Evolutionary conservation across 768 basidiomycete species (phyloP).

Genomic region (Kwoniella botswanensis): DNA sequence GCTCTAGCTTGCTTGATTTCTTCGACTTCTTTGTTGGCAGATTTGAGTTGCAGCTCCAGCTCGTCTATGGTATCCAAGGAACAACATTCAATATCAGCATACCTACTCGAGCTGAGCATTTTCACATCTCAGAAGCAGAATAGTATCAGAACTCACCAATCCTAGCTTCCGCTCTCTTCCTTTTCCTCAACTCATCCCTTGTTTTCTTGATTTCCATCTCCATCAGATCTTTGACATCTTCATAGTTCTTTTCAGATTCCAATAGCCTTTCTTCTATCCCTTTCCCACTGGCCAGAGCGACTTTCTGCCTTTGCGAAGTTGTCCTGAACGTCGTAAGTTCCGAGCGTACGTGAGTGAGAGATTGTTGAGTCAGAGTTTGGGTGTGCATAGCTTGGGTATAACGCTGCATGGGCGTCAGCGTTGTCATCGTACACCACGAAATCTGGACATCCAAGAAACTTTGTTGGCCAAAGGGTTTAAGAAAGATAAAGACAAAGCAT

Average conservation of each 20-base stretch:
- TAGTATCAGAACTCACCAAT: slow-evolving; percentile 51
- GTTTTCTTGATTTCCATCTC: slow-evolving; percentile 40
- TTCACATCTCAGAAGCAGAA: no score
- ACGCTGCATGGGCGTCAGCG: slow-evolving; percentile 33
- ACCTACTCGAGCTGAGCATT: no score
- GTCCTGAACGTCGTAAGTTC: slow-evolving; percentile 49
- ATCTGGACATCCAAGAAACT: no score
- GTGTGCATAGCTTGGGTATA: slow-evolving; percentile 55
- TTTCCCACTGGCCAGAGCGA: slow-evolving; percentile 41
- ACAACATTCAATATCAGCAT: no score
- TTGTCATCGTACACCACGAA: neutral
- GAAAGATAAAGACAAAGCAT: neutral
- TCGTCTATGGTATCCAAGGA: slow-evolving; percentile 26
- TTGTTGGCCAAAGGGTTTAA: neutral
- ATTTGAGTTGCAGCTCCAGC: slow-evolving; percentile 45
- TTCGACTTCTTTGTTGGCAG: slow-evolving; percentile 42
- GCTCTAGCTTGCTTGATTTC: slow-evolving; percentile 47
- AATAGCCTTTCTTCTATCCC: slow-evolving; percentile 46
- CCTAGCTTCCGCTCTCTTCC: slow-evolving; percentile 46
- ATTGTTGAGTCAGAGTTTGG: slow-evolving; percentile 55
- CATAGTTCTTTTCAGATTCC: slow-evolving; percentile 46
- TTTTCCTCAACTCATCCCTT: slow-evolving; percentile 45
- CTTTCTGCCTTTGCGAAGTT: slow-evolving; percentile 40
- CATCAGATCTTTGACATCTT: slow-evolving; percentile 43
- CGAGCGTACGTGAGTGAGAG: slow-evolving; percentile 54